Percentiles rank a stretch among this genome's conserved stretches.
Evolutionary conservation across 202 grass and related monocot species (phyloP).

Genomic region (Cymbopogon flexuosus): DNA sequence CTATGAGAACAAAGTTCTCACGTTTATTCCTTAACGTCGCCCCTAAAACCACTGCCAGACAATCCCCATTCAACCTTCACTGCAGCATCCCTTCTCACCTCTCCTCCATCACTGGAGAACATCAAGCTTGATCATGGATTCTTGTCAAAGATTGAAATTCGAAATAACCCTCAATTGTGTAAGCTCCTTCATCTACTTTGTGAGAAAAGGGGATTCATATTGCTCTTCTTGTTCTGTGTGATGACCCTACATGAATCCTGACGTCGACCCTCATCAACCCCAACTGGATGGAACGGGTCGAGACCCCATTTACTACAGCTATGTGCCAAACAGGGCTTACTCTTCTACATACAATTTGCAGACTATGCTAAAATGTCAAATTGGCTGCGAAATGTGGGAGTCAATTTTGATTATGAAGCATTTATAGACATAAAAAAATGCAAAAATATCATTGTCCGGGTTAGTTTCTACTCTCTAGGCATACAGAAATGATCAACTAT

Average conservation of each 20-base stretch:
- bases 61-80: neutral
- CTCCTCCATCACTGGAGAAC: neutral
- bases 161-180: neutral
- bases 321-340: neutral
- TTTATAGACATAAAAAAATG: neutral
- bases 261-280: neutral
- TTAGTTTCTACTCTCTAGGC: neutral
- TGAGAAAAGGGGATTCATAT: neutral
- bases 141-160: neutral
- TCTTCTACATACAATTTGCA: conserved; percentile 13
- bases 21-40: neutral
- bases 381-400: neutral
- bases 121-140: neutral
- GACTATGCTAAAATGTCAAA: neutral
- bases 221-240: neutral
- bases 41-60: neutral
- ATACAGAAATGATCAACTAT: neutral
- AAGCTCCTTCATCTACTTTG: neutral
- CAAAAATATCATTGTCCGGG: neutral
- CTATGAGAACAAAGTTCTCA: neutral
- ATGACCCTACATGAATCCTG: neutral
- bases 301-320: neutral
- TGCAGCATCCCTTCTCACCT: neutral
- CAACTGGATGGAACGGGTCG: neutral
- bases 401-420: neutral